Evolutionary conservation across 768 basidiomycete species (phyloP), one percentile per base, ranked within the genome.

Genomic region (Russula abietina): DNA sequence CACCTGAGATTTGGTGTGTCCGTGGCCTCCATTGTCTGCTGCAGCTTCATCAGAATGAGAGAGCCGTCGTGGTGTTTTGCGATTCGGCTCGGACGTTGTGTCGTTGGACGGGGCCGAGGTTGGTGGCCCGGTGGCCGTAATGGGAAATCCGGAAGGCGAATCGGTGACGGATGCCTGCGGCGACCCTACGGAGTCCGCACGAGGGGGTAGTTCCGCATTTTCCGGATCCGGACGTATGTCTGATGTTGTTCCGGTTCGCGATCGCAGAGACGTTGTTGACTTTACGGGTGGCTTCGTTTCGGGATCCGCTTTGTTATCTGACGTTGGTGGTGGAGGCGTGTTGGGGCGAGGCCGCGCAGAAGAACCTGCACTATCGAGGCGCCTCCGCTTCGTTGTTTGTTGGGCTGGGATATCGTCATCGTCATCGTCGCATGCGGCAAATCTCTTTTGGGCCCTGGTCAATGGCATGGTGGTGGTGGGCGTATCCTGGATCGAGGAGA

Each of bases 341-440:
- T 22, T 14, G 0, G 43, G 32, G 43, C 3, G 48, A 39, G 46
- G 45, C 45, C 10, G 33, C n/a, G 1, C 36, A 43, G 57, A 22
- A 43, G 57, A 22, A 43, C n/a, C 9, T 16, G 28, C 17, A 11
- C 46, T 55, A 33, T 50, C 58, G 10, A 38, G 17, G 28, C 48
- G 58, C 9, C 14, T 19, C 26, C 58, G 53, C 24, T 64, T 64
- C 22, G 19, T 26, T 59, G 57, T 52, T 26, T 59, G 57, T 52
- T 46, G 52, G 7, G 38, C 48, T 24, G 46, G 12, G 14, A 19
- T 52, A 3, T 26, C 24, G 19, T 30, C 28, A 3, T 26, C 24
- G 19, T 30, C 28, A 30, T 59, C 28, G 22, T 49, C 28, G 30
- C 14, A 4, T 36, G 16, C 39, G 5, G 28, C 38, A 2, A 24